Base-by-base conservation (phyloP, 116 monocot species). In the Cymodocea nodosa region DNA sequence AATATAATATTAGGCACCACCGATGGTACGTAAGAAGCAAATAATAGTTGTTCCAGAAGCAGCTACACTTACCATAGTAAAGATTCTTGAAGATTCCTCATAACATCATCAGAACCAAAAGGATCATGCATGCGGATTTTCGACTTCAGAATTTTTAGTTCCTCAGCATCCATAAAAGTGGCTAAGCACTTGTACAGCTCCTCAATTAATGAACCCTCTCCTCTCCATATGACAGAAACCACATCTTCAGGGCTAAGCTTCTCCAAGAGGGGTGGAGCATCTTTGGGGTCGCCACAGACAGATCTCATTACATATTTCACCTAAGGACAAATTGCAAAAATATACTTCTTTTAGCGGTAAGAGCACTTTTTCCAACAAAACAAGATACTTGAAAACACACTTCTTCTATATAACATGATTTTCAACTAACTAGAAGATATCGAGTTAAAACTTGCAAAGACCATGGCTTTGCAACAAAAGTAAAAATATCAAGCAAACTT, bases 251-350 rank as follows among this genome's bases (percentile, higher is more conserved):
- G 82, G n/a, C 68, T 72, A 35, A 98, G 76, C 75, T 76, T 89
- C 82, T 79, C 71, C 51, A 98, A 58, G 1, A 86, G 98, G 52
- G 98, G 92, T 37, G 98, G 98, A 35, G 92, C 92, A n/a, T 69
- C 77, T 65, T 85, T 89, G 44, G 98, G 84, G 49, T 98, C 89
- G 64, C 83, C 92, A 85, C 82, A 98, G 23, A 86, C 76, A 59
- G 77, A 68, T 63, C 86, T 89, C 89, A 92, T 86, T 22, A 92
- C 89, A 76, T 98, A 92, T 71, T 82, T 82, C 17, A 92, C 92
- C 98, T 95, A 51, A 78, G 50, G 23, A 60, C 23, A 13, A 75
- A 59, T 66, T n/a, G 30, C 37, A 44, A 60, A 19, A 30, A 30
- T 30, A 8, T 44, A 8, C 6, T 44, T 44, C 11, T 44, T 44